phyloP scores from a whole-genome alignment of 768 basidiomycete species.

The Pholiota molesta region DNA sequence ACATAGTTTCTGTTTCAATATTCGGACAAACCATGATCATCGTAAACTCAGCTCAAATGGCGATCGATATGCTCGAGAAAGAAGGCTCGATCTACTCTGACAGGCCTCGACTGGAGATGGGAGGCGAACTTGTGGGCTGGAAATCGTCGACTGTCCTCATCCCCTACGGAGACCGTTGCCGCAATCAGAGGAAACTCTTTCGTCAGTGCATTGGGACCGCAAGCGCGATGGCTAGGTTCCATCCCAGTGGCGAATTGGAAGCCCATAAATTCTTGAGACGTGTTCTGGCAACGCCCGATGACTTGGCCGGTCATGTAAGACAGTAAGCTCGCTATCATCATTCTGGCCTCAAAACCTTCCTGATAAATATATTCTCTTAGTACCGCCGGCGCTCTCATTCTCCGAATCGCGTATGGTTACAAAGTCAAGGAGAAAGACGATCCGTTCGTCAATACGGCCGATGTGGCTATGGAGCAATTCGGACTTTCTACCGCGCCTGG shows the following conservation, averaged over 20 bases:
- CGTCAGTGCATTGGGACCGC: conserved; percentile 43
- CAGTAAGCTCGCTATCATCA: conserved; percentile 31
- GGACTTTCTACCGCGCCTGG: conserved; percentile 44
- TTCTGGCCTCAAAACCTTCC: background rate
- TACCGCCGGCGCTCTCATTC: conserved; percentile 47
- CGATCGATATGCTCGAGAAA: conserved; percentile 54
- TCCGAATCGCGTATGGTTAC: conserved; percentile 48
- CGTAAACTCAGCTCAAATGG: conserved; percentile 41
- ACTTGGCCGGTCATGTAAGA: conserved; percentile 35
- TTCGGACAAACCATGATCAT: conserved; percentile 50
- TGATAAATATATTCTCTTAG: conserved; percentile 16
- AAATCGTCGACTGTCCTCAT: conserved; percentile 37
- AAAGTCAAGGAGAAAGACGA: conserved; percentile 41
- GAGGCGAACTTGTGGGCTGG: conserved; percentile 46
- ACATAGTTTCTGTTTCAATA: conserved; percentile 44
- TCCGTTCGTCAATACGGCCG: conserved; percentile 41
- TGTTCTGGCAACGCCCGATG: conserved; percentile 36
- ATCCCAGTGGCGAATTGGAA: conserved; percentile 41
- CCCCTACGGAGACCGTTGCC: conserved; percentile 43
- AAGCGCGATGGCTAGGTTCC: conserved; percentile 38
- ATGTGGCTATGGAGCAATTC: conserved; percentile 42
- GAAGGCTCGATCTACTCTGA: conserved; percentile 59
- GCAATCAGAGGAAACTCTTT: conserved; percentile 42
- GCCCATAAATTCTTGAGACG: conserved; percentile 40
- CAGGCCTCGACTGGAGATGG: conserved; percentile 47